These are phyloP conservation scores for Paecilomyces niveus DNA, from an alignment of 2,329 filamentous ascomycete species.

Conservation along the genomic window DNA sequence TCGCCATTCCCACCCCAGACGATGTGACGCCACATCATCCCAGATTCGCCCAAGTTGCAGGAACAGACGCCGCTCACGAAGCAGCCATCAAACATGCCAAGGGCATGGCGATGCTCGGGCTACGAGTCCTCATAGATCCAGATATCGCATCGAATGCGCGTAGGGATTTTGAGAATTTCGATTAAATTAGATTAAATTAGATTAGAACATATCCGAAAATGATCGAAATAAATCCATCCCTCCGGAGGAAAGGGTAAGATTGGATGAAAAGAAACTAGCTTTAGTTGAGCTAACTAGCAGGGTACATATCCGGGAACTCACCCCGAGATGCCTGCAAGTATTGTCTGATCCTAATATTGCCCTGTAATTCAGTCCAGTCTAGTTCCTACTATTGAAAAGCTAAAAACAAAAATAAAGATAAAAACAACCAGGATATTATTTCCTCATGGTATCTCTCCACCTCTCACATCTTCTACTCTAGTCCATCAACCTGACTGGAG, in stretches of 20 bases:
- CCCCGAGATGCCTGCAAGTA: no score
- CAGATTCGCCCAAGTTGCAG: constrained; percentile 36
- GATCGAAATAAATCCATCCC: no score
- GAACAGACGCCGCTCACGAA: constrained; percentile 24
- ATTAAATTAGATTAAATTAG: neutral
- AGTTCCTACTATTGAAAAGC: neutral
- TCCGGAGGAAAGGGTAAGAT: no score
- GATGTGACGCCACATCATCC: constrained; percentile 17
- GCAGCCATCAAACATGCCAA: constrained; percentile 31
- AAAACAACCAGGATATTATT: neutral
- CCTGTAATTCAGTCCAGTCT: no score
- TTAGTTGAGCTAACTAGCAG: no score
- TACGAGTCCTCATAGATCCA: neutral
- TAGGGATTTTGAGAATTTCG: neutral
- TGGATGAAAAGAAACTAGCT: no score
- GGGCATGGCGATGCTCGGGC: constrained; percentile 27
- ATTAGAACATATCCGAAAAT: neutral
- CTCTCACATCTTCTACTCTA: neutral
- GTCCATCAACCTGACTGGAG: neutral
- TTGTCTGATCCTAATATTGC: no score
- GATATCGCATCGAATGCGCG: neutral
- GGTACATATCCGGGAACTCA: no score
- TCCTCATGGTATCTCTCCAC: neutral
- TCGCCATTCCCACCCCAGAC: constrained; percentile 33
- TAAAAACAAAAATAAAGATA: neutral